Conservation (phyloP, 2,329 filamentous ascomycete genomes). For the Atkinsonella texensis region DNA sequence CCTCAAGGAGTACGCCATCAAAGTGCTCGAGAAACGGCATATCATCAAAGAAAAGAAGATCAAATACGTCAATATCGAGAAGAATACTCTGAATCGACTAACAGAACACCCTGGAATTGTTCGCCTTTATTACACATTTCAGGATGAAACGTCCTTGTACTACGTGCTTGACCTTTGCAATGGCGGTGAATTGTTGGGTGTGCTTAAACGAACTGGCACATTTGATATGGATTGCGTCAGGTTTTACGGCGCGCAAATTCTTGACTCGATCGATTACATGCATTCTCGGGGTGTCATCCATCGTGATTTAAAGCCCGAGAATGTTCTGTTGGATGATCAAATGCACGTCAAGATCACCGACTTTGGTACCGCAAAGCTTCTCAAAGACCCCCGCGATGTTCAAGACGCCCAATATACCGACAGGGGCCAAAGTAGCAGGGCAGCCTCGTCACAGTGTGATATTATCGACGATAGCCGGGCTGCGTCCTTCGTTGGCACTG, state of each 20-base stretch:
- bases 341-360: conserved; percentile 99
- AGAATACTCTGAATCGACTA: conserved; percentile 89
- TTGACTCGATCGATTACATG: conserved; percentile 97
- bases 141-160: conserved; percentile 91
- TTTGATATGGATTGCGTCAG: conserved; percentile 91
- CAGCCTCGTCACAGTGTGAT: conserved; percentile 21
- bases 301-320: conserved; percentile 92
- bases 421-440: conserved; percentile 17
- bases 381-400: conserved; percentile 33
- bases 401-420: conserved; percentile 29
- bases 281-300: conserved; percentile 93
- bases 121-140: conserved; percentile 95
- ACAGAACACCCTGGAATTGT: conserved; percentile 96
- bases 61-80: conserved; percentile 99
- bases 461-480: conserved; percentile 57
- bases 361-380: conserved; percentile 93
- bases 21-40: conserved; percentile 94
- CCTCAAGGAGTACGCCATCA: conserved; percentile 92
- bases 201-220: conserved; percentile 85
- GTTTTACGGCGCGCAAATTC: conserved; percentile 91
- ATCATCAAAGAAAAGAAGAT: conserved; percentile 99
- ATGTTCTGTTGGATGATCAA: conserved; percentile 85
- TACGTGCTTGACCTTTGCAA: conserved; percentile 92
- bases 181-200: conserved; percentile 81
- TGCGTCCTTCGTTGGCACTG: conserved; percentile 92